Base-by-base conservation (phyloP, 1,284 basidiomycete genomes). In the Austroboletus novae-zelandiae region DNA sequence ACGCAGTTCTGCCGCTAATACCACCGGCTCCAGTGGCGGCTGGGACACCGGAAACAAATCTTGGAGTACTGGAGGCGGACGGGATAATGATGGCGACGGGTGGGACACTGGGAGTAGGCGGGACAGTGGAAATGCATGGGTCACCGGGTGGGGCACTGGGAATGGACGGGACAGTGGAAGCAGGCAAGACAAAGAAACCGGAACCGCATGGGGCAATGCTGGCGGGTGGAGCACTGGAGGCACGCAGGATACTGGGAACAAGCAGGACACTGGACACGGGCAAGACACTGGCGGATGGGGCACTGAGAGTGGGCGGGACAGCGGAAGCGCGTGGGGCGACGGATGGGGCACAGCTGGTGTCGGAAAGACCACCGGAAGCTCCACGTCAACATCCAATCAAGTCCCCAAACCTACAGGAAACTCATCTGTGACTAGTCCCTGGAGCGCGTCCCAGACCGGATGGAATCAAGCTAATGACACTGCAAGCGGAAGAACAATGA, bases 311-410 rank as follows among this genome's bases (percentile, higher is more conserved):
- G 47, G 50, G n/a, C 54, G 57, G 58, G 50, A 39, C 17, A 43
- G 48, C 1, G 43, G 20, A 13, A 43, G 37, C 7, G 52, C 45
- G 18, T 50, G 50, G 49, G 45, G 41, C 4, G 29, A 45, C 3
- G 48, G 47, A 10, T 50, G 54, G 52, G 45, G 45, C 17, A 23
- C 37, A 10, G 37, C 23, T 0, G 58, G 44, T 6, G 40, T 20
- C 11, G 54, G 39, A 37, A 54, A 51, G 57, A 48, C 43, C 37
- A 23, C 45, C 6, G 50, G 41, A 13, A 42, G 31, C 13, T 36
- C 57, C 5, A 15, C 37, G 14, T 50, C 59, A n/a, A 43, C 50
- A 27, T 1, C 44, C 17, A 57, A 47, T 41, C 54, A 36, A 35
- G 46, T 18, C 15, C 17, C 29, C 8, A 44, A 40, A 25, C 15